Evolutionary conservation across 129 eudicot species (phyloP).

Genomic region (Artemisia annua): DNA sequence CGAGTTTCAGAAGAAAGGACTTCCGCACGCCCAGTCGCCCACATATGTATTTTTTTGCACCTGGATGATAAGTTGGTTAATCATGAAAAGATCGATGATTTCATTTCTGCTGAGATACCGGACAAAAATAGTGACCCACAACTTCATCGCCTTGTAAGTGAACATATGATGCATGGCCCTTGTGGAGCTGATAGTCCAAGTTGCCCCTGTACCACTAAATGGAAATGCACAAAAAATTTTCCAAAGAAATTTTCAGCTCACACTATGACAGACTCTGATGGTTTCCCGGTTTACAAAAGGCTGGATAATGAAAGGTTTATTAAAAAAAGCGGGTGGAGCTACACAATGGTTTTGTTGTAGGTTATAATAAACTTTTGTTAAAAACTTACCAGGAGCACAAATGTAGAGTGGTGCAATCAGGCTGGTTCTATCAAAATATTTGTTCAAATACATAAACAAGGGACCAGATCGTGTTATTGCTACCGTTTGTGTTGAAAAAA

Average conservation of each 20-base stretch:
- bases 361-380: conserved; percentile 1
- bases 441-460: neutral
- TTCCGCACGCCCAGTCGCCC: conserved; percentile 26
- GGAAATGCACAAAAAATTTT: no score
- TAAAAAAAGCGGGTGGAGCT: neutral
- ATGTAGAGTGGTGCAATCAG: conserved; percentile 15
- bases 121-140: neutral
- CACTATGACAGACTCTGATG: no score
- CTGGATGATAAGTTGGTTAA: neutral
- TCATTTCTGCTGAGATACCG: conserved; percentile 13
- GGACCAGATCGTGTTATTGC: neutral
- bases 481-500: neutral
- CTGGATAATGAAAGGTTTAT: no score
- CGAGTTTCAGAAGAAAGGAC: conserved; percentile 26
- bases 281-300: no score
- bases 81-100: neutral
- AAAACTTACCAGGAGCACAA: conserved; percentile 1
- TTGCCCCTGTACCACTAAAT: no score
- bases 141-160: no score
- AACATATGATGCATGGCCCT: no score
- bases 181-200: no score
- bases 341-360: conserved; percentile 20
- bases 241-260: no score
- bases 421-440: neutral
- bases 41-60: conserved; percentile 15